Evolutionary conservation across 2,329 filamentous ascomycete genomes (phyloP).

Genomic region (Fusarium sp.): DNA sequence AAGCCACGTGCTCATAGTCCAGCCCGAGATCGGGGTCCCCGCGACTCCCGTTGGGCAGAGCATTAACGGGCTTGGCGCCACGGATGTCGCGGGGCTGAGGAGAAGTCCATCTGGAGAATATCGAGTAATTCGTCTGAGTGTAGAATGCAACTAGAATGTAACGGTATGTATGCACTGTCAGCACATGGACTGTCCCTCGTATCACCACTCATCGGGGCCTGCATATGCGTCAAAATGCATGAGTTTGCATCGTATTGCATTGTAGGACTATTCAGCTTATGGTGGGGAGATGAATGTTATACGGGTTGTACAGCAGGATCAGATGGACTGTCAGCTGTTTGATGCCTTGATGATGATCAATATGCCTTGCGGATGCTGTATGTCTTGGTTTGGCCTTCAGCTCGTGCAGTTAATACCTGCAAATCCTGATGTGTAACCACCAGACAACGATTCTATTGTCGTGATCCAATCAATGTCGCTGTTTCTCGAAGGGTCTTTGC

Average conservation of each 20-base stretch:
- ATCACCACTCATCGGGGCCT: slow-evolving; percentile 2
- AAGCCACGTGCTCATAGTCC: slow-evolving; percentile 12
- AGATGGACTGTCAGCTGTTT: not conserved
- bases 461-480: slow-evolving; percentile 9
- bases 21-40: slow-evolving; percentile 9
- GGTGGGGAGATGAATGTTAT: slow-evolving; percentile 4
- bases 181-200: slow-evolving; percentile 24
- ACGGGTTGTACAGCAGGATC: slow-evolving; percentile 2
- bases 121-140: not conserved
- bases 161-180: not conserved
- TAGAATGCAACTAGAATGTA: not conserved
- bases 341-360: not conserved
- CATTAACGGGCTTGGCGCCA: slow-evolving; percentile 27
- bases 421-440: slow-evolving; percentile 1
- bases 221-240: slow-evolving; percentile 1
- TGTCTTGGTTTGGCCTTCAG: not conserved
- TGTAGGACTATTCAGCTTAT: slow-evolving; percentile 12
- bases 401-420: not conserved
- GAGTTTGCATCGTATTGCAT: not conserved
- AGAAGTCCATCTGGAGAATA: not conserved
- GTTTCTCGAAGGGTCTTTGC: too few species aligned
- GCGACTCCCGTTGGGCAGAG: slow-evolving; percentile 20
- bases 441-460: slow-evolving; percentile 7
- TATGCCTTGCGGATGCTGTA: not conserved
- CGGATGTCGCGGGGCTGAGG: slow-evolving; percentile 26